A percentile compares a stretch with the other conserved stretches of the same genome.
Evolutionary conservation across 768 basidiomycete species (phyloP).

Genomic region (Tylopilus sp.): DNA sequence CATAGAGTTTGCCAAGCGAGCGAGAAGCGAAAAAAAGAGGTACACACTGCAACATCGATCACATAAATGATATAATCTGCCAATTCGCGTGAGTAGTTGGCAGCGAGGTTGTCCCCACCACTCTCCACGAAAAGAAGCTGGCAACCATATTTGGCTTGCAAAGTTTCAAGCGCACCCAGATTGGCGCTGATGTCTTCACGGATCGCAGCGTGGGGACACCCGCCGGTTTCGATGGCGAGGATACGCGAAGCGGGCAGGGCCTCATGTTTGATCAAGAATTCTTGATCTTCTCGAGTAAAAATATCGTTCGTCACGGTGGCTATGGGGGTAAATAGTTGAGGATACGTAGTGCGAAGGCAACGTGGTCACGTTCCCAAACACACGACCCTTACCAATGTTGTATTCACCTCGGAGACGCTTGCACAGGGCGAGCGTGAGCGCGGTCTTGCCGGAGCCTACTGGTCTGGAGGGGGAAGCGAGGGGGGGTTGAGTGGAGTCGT

Average conservation of each 20-base stretch:
- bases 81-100: slow-evolving; percentile 93
- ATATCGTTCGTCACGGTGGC: slow-evolving; percentile 99
- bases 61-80: slow-evolving; percentile 98
- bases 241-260: slow-evolving; percentile 85
- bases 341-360: slow-evolving; percentile 1
- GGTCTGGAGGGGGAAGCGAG: slow-evolving; percentile 53
- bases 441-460: slow-evolving; percentile 98
- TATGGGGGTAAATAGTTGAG: slow-evolving; percentile 29
- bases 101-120: slow-evolving; percentile 95
- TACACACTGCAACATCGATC: slow-evolving; percentile 75
- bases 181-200: slow-evolving; percentile 98
- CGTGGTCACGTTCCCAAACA: slow-evolving; percentile 1
- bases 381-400: slow-evolving; percentile 73
- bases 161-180: slow-evolving; percentile 89
- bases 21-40: not conserved
- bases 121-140: slow-evolving; percentile 94
- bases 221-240: slow-evolving; percentile 95
- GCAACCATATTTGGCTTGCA: slow-evolving; percentile 87
- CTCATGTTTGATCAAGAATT: slow-evolving; percentile 91
- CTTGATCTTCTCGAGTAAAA: slow-evolving; percentile 96
- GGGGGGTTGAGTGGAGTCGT: not conserved
- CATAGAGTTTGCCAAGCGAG: not conserved
- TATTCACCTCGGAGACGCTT: slow-evolving; percentile 73
- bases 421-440: slow-evolving; percentile 88
- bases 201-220: slow-evolving; percentile 97